Evolutionary conservation across 2,329 filamentous ascomycete species (phyloP).

Genomic region (Pseudogymnoascus sp.): DNA sequence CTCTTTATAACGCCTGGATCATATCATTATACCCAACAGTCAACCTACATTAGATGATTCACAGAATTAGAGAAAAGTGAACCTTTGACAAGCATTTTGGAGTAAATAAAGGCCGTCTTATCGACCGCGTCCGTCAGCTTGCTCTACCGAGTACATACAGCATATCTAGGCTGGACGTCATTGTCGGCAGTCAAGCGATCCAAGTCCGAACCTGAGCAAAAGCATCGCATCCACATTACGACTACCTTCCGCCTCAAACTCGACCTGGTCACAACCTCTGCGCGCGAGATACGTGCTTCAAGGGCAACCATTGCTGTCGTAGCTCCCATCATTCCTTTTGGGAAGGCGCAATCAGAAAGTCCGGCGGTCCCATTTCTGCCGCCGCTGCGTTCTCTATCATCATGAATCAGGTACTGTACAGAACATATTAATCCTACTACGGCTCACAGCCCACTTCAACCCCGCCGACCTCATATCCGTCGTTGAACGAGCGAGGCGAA

Average conservation of each 20-base stretch:
- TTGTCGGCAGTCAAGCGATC: constrained; percentile 9
- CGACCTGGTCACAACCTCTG: constrained; percentile 6
- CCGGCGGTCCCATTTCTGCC: constrained; percentile 1
- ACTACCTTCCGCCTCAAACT: constrained; percentile 4
- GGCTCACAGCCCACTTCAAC: not conserved
- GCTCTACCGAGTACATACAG: not conserved
- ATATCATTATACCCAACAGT: not conserved
- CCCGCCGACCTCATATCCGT: not conserved
- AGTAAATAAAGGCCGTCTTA: not conserved
- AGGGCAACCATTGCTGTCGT: constrained; percentile 7
- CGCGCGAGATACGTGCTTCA: constrained; percentile 8
- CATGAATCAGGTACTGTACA: constrained; percentile 5
- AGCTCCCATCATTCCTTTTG: constrained; percentile 10
- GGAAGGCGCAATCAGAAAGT: constrained; percentile 9
- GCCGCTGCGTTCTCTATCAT: not conserved
- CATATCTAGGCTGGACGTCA: constrained; percentile 9
- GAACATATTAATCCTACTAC: not conserved
- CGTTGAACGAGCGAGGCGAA: not conserved
- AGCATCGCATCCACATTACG: constrained; percentile 10
- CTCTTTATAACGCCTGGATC: not conserved
- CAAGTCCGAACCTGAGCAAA: constrained; percentile 7
- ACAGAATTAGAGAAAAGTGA: not conserved
- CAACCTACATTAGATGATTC: not conserved
- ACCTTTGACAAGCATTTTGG: constrained; percentile 1
- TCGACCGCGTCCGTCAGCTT: not conserved